A percentile compares a stretch with the other conserved stretches of the same genome.
Evolutionary conservation across 805 yeast species (phyloP).

Genomic region (Schwanniomyces yamadae): DNA sequence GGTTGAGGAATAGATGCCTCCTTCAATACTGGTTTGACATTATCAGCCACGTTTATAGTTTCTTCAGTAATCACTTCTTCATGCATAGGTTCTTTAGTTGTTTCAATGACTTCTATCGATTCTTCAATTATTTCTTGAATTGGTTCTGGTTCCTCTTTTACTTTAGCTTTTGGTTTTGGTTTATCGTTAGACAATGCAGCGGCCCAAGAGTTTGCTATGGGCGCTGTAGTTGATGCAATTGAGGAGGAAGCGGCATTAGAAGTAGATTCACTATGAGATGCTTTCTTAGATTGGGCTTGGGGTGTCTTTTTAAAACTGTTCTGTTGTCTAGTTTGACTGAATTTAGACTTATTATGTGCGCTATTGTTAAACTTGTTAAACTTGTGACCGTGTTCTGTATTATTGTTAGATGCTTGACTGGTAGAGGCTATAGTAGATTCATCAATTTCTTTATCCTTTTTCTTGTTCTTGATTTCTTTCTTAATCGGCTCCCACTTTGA

Average conservation of each 20-base stretch:
- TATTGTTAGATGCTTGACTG: slow-evolving; percentile 7
- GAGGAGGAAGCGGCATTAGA: slow-evolving; percentile 16
- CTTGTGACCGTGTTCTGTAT: slow-evolving; percentile 11
- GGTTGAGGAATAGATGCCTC: slow-evolving; percentile 49
- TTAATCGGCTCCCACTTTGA: slow-evolving; percentile 93
- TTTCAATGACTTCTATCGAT: slow-evolving; percentile 12
- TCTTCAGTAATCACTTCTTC: slow-evolving; percentile 11
- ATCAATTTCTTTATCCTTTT: slow-evolving; percentile 28
- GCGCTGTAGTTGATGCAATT: slow-evolving; percentile 21
- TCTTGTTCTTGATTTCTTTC: slow-evolving; percentile 57
- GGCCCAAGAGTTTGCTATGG: slow-evolving; percentile 41
- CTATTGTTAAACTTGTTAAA: slow-evolving; percentile 10
- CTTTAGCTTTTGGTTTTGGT: slow-evolving; percentile 24
- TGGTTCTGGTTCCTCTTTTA: slow-evolving; percentile 7
- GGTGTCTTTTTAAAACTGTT: slow-evolving; percentile 10
- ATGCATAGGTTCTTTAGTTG: slow-evolving; percentile 14
- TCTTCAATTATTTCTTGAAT: slow-evolving; percentile 8
- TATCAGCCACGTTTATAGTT: slow-evolving; percentile 8
- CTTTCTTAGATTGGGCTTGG: slow-evolving; percentile 11
- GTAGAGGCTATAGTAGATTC: slow-evolving; percentile 7
- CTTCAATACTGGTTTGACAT: slow-evolving; percentile 21
- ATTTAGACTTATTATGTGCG: slow-evolving; percentile 9
- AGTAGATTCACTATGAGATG: slow-evolving; percentile 7
- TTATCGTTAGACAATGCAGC: slow-evolving; percentile 41
- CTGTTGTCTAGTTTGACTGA: slow-evolving; percentile 10